Evolutionary conservation across 345 rosid genomes (phyloP).

Genomic region (Balakata baccata): DNA sequence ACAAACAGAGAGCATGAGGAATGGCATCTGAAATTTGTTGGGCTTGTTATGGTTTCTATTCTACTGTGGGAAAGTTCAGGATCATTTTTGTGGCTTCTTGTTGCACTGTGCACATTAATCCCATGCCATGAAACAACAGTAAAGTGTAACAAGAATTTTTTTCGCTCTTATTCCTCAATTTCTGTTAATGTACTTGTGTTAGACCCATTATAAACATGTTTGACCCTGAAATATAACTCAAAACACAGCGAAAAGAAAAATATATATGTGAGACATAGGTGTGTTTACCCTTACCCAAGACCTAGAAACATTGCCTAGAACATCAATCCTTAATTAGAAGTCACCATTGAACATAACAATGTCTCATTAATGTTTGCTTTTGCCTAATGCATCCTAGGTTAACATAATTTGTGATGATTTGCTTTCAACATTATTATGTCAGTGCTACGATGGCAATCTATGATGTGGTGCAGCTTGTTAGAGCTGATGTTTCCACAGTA

Average conservation of each 20-base stretch:
- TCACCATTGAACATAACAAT: neutral
- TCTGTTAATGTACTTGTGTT: neutral
- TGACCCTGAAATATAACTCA: neutral
- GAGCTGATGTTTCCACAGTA: slow-evolving; percentile 87
- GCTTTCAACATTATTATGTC: slow-evolving; percentile 18
- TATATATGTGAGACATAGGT: neutral
- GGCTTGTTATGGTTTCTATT: neutral
- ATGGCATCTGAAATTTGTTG: neutral
- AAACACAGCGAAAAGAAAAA: neutral
- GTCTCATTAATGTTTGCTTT: neutral
- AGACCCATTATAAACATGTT: neutral
- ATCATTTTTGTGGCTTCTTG: neutral
- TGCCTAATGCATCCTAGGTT: neutral
- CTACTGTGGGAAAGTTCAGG: neutral
- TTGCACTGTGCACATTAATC: neutral
- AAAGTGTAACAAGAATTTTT: neutral
- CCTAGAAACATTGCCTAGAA: neutral
- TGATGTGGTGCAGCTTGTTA: slow-evolving; percentile 81
- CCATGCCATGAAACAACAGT: neutral
- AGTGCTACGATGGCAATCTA: slow-evolving; percentile 97
- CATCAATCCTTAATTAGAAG: neutral
- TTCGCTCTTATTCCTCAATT: neutral
- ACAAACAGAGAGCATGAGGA: too few relatives aligned
- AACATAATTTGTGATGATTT: neutral
- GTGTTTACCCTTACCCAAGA: neutral